phyloP scores from a whole-genome alignment of 257 asterid genomes.

The Solanum okadae region DNA sequence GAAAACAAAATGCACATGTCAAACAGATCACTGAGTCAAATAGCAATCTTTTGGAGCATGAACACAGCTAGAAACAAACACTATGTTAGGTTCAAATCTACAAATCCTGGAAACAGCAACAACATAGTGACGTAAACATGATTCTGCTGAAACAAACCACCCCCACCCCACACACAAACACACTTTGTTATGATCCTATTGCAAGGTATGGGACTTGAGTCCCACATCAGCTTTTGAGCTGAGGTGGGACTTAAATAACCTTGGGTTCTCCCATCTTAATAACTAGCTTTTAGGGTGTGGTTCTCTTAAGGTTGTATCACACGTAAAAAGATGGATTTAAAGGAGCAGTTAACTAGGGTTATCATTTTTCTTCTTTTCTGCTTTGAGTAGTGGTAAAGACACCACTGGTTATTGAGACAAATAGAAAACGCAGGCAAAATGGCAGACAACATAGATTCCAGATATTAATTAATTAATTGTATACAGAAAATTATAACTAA shows the following conservation, averaged over 20 bases:
- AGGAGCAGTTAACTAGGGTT: not conserved
- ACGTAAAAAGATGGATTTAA: not conserved
- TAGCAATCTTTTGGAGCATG: not conserved
- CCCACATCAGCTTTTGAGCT: not conserved
- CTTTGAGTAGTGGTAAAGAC: not conserved
- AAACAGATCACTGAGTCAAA: not conserved
- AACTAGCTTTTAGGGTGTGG: not conserved
- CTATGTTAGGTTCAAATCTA: not conserved
- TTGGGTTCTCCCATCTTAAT: not conserved
- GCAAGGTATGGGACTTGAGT: not conserved
- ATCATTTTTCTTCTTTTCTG: not conserved
- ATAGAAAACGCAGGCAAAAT: not conserved
- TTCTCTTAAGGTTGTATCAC: not conserved
- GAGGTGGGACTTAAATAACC: not conserved
- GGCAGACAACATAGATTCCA: not conserved
- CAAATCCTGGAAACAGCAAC: not conserved
- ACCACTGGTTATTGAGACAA: not conserved
- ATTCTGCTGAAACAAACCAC: not conserved
- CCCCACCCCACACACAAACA: not conserved
- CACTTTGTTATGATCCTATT: not conserved
- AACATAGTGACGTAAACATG: not conserved
- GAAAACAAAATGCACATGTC: not conserved
- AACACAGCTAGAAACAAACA: not conserved
- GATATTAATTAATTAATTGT: not conserved
- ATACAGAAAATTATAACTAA: not conserved